Evolutionary conservation across 2,329 filamentous ascomycete genomes (phyloP).

Genomic region (Fusarium buharicum): DNA sequence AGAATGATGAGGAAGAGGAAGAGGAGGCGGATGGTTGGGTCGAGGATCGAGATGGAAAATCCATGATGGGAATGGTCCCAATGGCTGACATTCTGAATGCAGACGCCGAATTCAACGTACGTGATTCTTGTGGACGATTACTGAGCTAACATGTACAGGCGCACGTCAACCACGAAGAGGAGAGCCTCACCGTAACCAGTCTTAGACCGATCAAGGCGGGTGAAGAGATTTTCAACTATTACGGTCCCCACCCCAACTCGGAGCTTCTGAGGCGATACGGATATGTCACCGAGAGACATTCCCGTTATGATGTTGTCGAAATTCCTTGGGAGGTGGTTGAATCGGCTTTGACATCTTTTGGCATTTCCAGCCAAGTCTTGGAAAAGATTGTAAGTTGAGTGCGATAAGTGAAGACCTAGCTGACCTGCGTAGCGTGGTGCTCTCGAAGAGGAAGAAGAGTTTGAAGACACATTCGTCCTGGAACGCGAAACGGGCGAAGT

Average conservation of each 20-base stretch:
- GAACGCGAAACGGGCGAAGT: constrained; percentile 65
- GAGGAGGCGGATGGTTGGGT: constrained; percentile 73
- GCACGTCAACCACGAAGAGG: constrained; percentile 64
- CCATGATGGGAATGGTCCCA: constrained; percentile 85
- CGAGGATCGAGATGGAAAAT: constrained; percentile 67
- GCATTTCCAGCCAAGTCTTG: constrained; percentile 52
- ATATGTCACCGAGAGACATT: constrained; percentile 83
- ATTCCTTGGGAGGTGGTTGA: constrained; percentile 71
- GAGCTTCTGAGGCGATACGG: constrained; percentile 88
- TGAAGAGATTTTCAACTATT: constrained; percentile 88
- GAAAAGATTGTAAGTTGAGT: constrained; percentile 54
- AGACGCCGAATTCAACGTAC: constrained; percentile 85
- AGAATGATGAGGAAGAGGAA: constrained; percentile 66
- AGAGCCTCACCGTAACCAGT: constrained; percentile 74
- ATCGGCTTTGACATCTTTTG: constrained; percentile 55
- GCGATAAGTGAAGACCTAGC: background rate
- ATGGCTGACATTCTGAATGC: constrained; percentile 92
- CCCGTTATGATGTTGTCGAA: constrained; percentile 84
- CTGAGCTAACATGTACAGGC: constrained; percentile 51
- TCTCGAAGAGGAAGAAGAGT: constrained; percentile 72
- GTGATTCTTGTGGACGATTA: constrained; percentile 32
- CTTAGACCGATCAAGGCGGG: constrained; percentile 74
- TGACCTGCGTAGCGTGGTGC: constrained; percentile 51
- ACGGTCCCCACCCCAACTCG: constrained; percentile 83
- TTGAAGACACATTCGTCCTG: constrained; percentile 80